These are phyloP conservation scores for Neofusicoccum laricinum DNA, from an alignment of 2,329 filamentous ascomycete genomes.

Conservation along the genomic window DNA sequence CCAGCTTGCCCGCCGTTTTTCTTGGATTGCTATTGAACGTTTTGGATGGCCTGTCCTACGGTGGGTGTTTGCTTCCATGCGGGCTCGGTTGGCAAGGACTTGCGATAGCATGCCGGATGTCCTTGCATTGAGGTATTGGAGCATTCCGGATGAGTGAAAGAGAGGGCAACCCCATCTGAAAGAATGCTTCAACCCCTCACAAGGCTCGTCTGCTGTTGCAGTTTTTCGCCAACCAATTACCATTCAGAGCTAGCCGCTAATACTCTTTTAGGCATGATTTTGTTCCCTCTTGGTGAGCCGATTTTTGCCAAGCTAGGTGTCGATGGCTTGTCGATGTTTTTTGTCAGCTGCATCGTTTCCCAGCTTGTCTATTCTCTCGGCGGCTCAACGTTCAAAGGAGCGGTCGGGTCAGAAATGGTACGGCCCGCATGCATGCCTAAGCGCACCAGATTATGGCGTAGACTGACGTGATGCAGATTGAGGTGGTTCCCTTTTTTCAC, in stretches of 20 bases:
- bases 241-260: neutral
- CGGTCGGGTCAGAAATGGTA: conserved; percentile 90
- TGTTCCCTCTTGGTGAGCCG: conserved; percentile 86
- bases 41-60: conserved; percentile 91
- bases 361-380: conserved; percentile 84
- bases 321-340: conserved; percentile 97
- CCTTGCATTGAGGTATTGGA: neutral
- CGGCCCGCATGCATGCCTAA: conserved; percentile 24
- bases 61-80: conserved; percentile 37
- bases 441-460: neutral
- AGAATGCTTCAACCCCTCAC: neutral
- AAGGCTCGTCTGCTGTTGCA: neutral
- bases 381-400: conserved; percentile 84
- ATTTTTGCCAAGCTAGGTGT: conserved; percentile 84
- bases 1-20: conserved; percentile 79
- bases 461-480: conserved; percentile 59
- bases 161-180: neutral
- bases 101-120: too few species aligned
- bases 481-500: conserved; percentile 98
- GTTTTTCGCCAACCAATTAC: neutral
- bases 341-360: conserved; percentile 93
- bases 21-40: conserved; percentile 89
- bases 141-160: neutral
- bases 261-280: conserved; percentile 67
- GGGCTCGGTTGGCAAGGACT: neutral